phyloP scores from a whole-genome alignment of 2,329 filamentous ascomycete species.

The Endothia cerciana region DNA sequence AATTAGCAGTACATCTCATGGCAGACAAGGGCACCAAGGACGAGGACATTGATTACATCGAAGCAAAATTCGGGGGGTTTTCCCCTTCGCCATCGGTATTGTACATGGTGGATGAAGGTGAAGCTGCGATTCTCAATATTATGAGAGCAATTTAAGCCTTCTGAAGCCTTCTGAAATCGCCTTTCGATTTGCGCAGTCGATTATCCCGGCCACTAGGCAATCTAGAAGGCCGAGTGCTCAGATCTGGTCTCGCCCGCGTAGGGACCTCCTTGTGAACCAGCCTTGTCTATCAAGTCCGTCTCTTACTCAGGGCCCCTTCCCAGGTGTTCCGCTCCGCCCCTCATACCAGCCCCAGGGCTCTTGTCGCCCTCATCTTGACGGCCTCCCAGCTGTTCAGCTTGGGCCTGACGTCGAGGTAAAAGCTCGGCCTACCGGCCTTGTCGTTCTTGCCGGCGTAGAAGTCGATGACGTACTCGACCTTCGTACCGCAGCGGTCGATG shows the following conservation, averaged over 20 bases:
- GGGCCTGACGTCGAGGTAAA: constrained; percentile 70
- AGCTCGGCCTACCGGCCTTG: constrained; percentile 53
- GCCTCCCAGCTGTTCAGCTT: constrained; percentile 72
- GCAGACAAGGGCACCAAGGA: not conserved
- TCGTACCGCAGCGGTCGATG: constrained; percentile 84
- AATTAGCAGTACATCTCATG: constrained; percentile 10
- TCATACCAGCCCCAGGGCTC: constrained; percentile 54
- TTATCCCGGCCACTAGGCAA: not conserved
- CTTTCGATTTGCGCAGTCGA: not conserved
- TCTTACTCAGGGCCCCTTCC: not conserved
- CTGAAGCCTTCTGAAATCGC: not conserved
- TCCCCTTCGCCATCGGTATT: not conserved
- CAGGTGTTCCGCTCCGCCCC: not conserved
- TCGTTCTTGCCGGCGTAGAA: constrained; percentile 79
- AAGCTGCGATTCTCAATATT: constrained; percentile 1
- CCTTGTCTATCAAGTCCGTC: not conserved
- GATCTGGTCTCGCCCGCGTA: not conserved
- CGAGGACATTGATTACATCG: not conserved
- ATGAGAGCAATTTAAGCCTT: not conserved
- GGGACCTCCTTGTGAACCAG: not conserved
- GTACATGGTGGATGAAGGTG: not conserved
- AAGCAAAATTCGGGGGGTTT: not conserved
- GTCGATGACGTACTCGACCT: constrained; percentile 95
- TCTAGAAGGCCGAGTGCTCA: not conserved
- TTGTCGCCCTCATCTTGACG: constrained; percentile 65